Conservation (phyloP, 768 basidiomycete genomes). For the Rhizopogon sp. region DNA sequence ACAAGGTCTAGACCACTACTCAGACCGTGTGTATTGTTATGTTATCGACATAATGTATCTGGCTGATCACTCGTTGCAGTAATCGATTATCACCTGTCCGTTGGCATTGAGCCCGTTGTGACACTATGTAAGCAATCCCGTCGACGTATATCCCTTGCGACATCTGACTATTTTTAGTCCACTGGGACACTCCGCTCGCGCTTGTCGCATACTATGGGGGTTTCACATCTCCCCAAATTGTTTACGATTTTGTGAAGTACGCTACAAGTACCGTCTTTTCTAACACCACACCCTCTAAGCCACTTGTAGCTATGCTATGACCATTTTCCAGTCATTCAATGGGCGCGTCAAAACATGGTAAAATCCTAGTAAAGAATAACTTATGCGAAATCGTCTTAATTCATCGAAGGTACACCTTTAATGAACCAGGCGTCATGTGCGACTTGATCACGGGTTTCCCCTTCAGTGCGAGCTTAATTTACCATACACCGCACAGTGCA, state of each 20-base stretch:
- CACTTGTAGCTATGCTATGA: constrained; percentile 38
- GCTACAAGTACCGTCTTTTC: neutral
- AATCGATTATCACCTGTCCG: constrained; percentile 38
- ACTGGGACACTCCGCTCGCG: constrained; percentile 47
- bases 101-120: constrained; percentile 40
- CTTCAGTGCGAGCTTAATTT: constrained; percentile 29
- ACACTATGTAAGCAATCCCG: constrained; percentile 40
- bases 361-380: no score
- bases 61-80: constrained; percentile 34
- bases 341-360: constrained; percentile 45
- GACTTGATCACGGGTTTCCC: constrained; percentile 33
- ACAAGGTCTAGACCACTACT: constrained; percentile 28
- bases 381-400: constrained; percentile 12
- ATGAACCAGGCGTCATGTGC: constrained; percentile 44
- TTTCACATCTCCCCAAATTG: constrained; percentile 39
- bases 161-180: constrained; percentile 24
- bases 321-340: constrained; percentile 44
- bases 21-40: neutral
- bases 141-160: neutral
- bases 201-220: constrained; percentile 45
- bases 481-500: neutral
- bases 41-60: constrained; percentile 30
- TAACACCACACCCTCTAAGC: no score
- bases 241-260: constrained; percentile 45
- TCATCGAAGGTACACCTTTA: constrained; percentile 38